These are phyloP conservation scores for Fusarium sulawesiense DNA, from an alignment of 2,329 filamentous ascomycete species.

Conservation along the genomic window DNA sequence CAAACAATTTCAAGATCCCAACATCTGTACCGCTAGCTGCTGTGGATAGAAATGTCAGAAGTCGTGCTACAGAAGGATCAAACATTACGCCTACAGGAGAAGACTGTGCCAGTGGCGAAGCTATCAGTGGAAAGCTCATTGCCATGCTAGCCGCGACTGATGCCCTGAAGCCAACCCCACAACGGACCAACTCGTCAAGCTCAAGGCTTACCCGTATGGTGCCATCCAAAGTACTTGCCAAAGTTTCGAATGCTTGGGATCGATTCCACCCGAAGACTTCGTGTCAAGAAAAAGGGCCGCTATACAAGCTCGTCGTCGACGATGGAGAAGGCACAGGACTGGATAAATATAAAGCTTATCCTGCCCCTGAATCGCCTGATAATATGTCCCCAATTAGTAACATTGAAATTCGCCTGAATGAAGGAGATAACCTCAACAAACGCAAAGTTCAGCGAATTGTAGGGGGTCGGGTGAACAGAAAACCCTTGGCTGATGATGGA, in stretches of 20 bases:
- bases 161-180: conserved; percentile 49
- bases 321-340: neutral
- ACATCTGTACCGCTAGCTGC: conserved; percentile 20
- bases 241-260: conserved; percentile 51
- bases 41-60: conserved; percentile 30
- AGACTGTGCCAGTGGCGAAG: conserved; percentile 32
- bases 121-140: conserved; percentile 50
- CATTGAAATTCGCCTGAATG: conserved; percentile 50
- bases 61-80: neutral
- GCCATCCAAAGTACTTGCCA: conserved; percentile 49
- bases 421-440: conserved; percentile 51
- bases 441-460: conserved; percentile 51
- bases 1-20: conserved; percentile 9
- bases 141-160: conserved; percentile 54
- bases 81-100: neutral
- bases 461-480: conserved; percentile 47
- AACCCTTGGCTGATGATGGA: conserved; percentile 47
- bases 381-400: conserved; percentile 46
- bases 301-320: neutral
- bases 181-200: conserved; percentile 10
- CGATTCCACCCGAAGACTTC: conserved; percentile 47
- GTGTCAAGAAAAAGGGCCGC: conserved; percentile 32
- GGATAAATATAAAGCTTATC: conserved; percentile 13
- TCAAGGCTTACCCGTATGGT: conserved; percentile 47
- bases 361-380: conserved; percentile 6